A percentile compares a stretch with the other conserved stretches of the same genome.
Conservation (phyloP, 2,329 filamentous ascomycete genomes). For the Ophiosphaerella herpotricha region DNA sequence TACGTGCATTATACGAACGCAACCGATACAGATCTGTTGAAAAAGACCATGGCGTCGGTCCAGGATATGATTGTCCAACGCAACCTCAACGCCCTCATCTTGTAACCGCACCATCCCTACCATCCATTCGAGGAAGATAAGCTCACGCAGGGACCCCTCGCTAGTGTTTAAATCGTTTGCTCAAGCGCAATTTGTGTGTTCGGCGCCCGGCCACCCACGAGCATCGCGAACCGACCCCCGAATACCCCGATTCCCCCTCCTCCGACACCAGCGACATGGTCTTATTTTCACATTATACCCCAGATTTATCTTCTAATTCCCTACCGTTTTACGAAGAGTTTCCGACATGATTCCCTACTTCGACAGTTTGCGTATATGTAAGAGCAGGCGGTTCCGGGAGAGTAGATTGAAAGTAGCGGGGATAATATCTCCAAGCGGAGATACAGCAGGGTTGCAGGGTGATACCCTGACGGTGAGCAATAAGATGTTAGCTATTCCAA, state of each 20-base stretch:
- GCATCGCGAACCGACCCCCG: background rate
- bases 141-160: conserved; percentile 2
- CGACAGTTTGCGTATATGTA: background rate
- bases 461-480: conserved; percentile 1
- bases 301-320: conserved; percentile 24
- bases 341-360: conserved; percentile 20
- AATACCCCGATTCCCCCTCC: background rate
- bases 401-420: conserved; percentile 11
- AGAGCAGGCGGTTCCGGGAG: conserved; percentile 11
- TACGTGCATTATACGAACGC: conserved; percentile 60
- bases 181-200: background rate
- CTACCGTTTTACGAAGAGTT: conserved; percentile 25
- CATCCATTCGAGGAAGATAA: background rate
- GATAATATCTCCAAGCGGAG: conserved; percentile 12
- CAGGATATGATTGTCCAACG: conserved; percentile 61
- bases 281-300: conserved; percentile 34
- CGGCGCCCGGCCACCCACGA: background rate
- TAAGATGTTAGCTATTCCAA: conserved; percentile 2
- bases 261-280: background rate
- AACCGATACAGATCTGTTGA: conserved; percentile 60
- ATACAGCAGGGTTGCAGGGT: background rate
- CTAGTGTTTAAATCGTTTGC: background rate
- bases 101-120: conserved; percentile 28
- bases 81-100: conserved; percentile 56
- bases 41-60: conserved; percentile 59